Percentiles rank a stretch among this genome's conserved stretches.
phyloP scores from a whole-genome alignment of 176 grass and related monocot species.

The Elaeis guineensis region DNA sequence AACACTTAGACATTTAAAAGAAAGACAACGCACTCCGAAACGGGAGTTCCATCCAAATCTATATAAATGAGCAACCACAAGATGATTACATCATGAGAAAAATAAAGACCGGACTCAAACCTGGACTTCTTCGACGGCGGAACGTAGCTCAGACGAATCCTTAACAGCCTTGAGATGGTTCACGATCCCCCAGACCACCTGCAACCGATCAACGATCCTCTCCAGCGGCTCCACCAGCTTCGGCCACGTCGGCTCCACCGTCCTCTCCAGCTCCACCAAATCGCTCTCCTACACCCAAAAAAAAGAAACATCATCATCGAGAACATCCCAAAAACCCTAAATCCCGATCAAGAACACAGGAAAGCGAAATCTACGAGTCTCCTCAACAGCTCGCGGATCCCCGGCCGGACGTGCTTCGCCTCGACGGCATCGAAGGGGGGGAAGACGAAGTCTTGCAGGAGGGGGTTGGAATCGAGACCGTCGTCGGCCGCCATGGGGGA shows the following conservation, averaged over 20 bases:
- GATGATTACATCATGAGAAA: too few species aligned
- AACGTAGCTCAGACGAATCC: conserved; percentile 66
- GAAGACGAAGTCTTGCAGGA: conserved; percentile 56
- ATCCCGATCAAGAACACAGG: background rate
- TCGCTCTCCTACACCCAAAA: conserved; percentile 41
- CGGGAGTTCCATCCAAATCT: too few species aligned
- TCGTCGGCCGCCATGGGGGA: background rate
- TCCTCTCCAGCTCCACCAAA: conserved; percentile 72
- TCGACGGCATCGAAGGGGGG: conserved; percentile 75
- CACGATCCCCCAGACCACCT: conserved; percentile 73
- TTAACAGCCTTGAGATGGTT: conserved; percentile 93
- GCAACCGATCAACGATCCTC: conserved; percentile 68
- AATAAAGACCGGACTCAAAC: conserved; percentile 3
- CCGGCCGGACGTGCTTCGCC: conserved; percentile 60
- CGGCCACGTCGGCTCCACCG: conserved; percentile 68
- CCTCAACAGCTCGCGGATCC: conserved; percentile 55
- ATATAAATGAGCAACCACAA: too few species aligned
- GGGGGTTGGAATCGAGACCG: conserved; percentile 33
- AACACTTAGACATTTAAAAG: too few species aligned
- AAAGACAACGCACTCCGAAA: too few species aligned
- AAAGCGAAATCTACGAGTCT: conserved; percentile 34
- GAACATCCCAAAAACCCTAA: background rate
- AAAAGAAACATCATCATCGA: background rate
- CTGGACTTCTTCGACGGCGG: conserved; percentile 92
- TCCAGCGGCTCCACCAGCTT: conserved; percentile 85